These are phyloP conservation scores for Cutaneotrichosporon mucoides DNA, from an alignment of 1,284 basidiomycete genomes.

Conservation along the genomic window DNA sequence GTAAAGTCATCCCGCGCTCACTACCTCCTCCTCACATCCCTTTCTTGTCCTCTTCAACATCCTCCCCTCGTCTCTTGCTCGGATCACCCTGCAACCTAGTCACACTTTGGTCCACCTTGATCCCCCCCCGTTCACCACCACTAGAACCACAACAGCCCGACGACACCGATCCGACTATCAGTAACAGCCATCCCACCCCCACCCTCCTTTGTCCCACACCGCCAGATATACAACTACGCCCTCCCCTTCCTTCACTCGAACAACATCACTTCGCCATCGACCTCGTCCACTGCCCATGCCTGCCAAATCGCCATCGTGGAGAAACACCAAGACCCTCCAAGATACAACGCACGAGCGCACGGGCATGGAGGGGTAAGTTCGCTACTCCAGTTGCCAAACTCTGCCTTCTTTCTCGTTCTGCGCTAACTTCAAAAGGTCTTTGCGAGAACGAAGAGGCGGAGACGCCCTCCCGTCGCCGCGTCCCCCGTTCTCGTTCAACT, in stretches of 20 bases:
- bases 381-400: background rate
- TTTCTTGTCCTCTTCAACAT: background rate
- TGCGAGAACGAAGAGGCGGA: background rate
- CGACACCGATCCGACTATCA: too few relatives aligned
- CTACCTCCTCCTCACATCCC: background rate
- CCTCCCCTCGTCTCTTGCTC: background rate
- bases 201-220: background rate
- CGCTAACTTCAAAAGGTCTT: background rate
- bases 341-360: background rate
- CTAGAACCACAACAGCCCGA: too few relatives aligned
- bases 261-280: background rate
- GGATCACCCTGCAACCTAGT: too few relatives aligned
- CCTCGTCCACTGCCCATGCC: background rate
- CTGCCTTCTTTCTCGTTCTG: background rate
- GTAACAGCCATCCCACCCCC: background rate
- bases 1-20: too few relatives aligned
- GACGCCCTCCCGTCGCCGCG: background rate
- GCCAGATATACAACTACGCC: background rate
- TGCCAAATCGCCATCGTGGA: background rate
- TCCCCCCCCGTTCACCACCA: too few relatives aligned
- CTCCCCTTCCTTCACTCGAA: background rate
- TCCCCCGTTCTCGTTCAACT: background rate
- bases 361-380: background rate
- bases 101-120: too few relatives aligned
- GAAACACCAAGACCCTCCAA: background rate